Evolutionary conservation across 805 yeast genomes (phyloP).

Genomic region (Nematodospora valgi): DNA sequence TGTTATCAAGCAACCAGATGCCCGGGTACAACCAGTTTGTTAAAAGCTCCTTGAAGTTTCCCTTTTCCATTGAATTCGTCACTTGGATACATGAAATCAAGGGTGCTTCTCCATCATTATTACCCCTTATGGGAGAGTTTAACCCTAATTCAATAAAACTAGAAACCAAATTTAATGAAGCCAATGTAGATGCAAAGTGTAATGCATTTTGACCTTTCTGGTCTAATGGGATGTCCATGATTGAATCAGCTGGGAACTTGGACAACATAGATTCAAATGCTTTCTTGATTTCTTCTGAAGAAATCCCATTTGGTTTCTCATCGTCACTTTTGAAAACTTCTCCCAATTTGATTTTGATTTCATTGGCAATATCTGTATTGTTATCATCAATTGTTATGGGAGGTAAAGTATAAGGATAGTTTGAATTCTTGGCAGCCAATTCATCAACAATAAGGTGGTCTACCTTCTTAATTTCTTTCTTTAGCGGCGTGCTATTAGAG

Average conservation of each 20-base stretch:
- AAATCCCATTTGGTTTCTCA: slow-evolving; percentile 14
- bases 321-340: slow-evolving; percentile 35
- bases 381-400: slow-evolving; percentile 19
- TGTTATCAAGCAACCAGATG: slow-evolving; percentile 46
- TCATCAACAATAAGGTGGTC: slow-evolving; percentile 5
- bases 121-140: slow-evolving; percentile 39
- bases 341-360: slow-evolving; percentile 29
- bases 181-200: slow-evolving; percentile 42
- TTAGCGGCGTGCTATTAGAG: slow-evolving; percentile 1
- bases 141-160: slow-evolving; percentile 32
- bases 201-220: slow-evolving; percentile 38
- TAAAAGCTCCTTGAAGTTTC: slow-evolving; percentile 67
- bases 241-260: slow-evolving; percentile 8
- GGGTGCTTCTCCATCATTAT: slow-evolving; percentile 35
- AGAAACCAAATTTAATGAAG: slow-evolving; percentile 32
- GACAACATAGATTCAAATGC: slow-evolving; percentile 22
- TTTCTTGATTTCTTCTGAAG: slow-evolving; percentile 20
- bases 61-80: slow-evolving; percentile 76
- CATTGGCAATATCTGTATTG: slow-evolving; percentile 25
- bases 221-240: slow-evolving; percentile 37
- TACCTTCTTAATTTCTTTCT: not conserved
- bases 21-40: slow-evolving; percentile 65
- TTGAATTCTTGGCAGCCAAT: slow-evolving; percentile 20
- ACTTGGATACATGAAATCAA: slow-evolving; percentile 75
- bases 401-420: slow-evolving; percentile 35